Percentiles rank a stretch among this genome's conserved stretches.
phyloP scores from a whole-genome alignment of 2,329 filamentous ascomycete species.

The Lachnellula cervina region DNA sequence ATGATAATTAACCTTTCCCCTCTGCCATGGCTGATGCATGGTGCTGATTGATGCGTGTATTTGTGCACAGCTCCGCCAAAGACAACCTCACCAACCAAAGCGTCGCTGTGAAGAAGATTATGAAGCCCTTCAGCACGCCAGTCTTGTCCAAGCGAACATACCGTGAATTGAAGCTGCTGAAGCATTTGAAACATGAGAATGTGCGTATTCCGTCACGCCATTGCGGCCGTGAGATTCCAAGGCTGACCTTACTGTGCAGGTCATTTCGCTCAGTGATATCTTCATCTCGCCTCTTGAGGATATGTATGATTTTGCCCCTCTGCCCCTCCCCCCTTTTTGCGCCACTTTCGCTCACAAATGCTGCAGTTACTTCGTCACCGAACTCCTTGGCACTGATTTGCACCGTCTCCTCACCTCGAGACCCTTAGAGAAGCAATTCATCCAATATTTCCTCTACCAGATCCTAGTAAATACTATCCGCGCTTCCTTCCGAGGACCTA shows the following conservation, averaged over 20 bases:
- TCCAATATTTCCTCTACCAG: conserved; percentile 99
- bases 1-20: conserved; percentile 32
- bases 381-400: conserved; percentile 92
- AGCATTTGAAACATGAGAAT: conserved; percentile 96
- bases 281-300: conserved; percentile 99
- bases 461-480: conserved; percentile 67
- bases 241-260: conserved; percentile 45
- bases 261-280: conserved; percentile 98
- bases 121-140: conserved; percentile 99
- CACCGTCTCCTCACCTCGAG: conserved; percentile 92
- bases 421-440: conserved; percentile 98
- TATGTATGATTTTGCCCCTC: conserved; percentile 58
- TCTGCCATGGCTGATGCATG: background rate
- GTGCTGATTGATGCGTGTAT: conserved; percentile 9
- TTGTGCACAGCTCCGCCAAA: conserved; percentile 71
- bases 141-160: conserved; percentile 97
- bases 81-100: conserved; percentile 96
- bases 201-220: conserved; percentile 41
- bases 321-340: conserved; percentile 16
- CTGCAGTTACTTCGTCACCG: conserved; percentile 90
- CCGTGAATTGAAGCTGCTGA: conserved; percentile 92
- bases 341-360: conserved; percentile 10
- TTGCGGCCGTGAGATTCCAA: background rate
- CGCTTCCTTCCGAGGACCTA: background rate
- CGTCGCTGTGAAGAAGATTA: conserved; percentile 99